phyloP scores from a whole-genome alignment of 352 stramenopile species.

The Globisporangium emineosum region DNA sequence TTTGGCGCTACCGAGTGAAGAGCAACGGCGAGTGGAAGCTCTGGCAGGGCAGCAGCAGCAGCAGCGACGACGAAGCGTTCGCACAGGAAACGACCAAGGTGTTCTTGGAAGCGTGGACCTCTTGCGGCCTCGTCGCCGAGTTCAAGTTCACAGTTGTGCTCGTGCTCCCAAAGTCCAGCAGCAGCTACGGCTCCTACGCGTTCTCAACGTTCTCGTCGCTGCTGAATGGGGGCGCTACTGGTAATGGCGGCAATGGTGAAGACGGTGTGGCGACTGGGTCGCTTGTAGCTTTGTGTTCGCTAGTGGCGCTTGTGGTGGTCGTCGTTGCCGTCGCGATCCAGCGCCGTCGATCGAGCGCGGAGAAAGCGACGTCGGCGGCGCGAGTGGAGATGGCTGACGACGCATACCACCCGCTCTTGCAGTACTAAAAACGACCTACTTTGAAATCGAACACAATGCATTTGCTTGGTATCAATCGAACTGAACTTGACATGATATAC shows the following conservation, averaged over 20 bases:
- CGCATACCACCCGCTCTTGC: constrained; percentile 57
- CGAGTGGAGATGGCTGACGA: constrained; percentile 31
- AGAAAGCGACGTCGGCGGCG: neutral
- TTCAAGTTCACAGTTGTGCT: constrained; percentile 48
- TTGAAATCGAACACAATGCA: neutral
- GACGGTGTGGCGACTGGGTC: constrained; percentile 11
- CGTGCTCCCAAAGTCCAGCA: constrained; percentile 41
- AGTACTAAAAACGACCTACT: constrained; percentile 18
- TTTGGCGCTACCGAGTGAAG: constrained; percentile 60
- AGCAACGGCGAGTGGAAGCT: constrained; percentile 37
- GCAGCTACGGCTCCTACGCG: constrained; percentile 2
- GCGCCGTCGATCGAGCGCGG: constrained; percentile 14
- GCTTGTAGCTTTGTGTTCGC: constrained; percentile 1
- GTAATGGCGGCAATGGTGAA: constrained; percentile 18
- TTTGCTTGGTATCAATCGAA: neutral
- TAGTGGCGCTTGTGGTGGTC: constrained; percentile 19
- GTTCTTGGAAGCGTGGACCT: constrained; percentile 52
- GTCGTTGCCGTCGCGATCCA: constrained; percentile 40
- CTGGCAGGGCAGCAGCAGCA: constrained; percentile 22
- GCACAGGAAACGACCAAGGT: constrained; percentile 38
- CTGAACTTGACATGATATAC: neutral
- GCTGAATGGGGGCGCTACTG: constrained; percentile 11
- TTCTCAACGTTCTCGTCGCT: constrained; percentile 12
- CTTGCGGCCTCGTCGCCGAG: constrained; percentile 37
- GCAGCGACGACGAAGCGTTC: constrained; percentile 26